Percentiles rank a stretch among this genome's conserved stretches.
These are phyloP conservation scores for Cudoniella acicularis DNA, from an alignment of 495 filamentous ascomycete species.

Conservation along the genomic window DNA sequence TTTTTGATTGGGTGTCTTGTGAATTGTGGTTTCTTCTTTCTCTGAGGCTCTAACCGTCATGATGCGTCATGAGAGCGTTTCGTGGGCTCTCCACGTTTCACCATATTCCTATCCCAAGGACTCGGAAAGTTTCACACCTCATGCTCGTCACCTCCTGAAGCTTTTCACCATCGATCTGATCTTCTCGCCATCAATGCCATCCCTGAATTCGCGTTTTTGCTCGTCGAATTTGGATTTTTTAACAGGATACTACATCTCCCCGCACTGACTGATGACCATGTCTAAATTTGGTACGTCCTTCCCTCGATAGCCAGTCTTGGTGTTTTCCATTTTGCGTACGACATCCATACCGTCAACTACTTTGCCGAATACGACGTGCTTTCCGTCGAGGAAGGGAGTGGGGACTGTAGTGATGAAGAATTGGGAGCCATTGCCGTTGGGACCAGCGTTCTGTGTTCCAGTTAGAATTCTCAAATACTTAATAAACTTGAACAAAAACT, in stretches of 20 bases:
- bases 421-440: slow-evolving; percentile 91
- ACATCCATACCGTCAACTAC: slow-evolving; percentile 90
- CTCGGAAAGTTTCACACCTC: background rate
- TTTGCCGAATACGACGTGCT: slow-evolving; percentile 94
- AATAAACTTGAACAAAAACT: slow-evolving; percentile 28
- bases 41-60: background rate
- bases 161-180: background rate
- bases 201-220: background rate
- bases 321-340: slow-evolving; percentile 83
- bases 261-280: slow-evolving; percentile 81
- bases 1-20: too few species aligned
- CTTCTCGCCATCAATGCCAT: background rate
- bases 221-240: background rate
- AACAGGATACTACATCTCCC: slow-evolving; percentile 65
- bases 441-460: slow-evolving; percentile 73
- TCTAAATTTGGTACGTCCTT: slow-evolving; percentile 82
- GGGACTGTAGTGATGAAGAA: slow-evolving; percentile 93
- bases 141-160: background rate
- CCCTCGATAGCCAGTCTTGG: slow-evolving; percentile 65
- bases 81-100: background rate
- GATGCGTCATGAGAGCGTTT: background rate
- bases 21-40: too few species aligned
- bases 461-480: background rate
- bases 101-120: background rate
- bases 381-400: slow-evolving; percentile 85